These are phyloP conservation scores for Fonsecaea multimorphosa DNA, from an alignment of 2,329 filamentous ascomycete genomes.

Conservation along the genomic window DNA sequence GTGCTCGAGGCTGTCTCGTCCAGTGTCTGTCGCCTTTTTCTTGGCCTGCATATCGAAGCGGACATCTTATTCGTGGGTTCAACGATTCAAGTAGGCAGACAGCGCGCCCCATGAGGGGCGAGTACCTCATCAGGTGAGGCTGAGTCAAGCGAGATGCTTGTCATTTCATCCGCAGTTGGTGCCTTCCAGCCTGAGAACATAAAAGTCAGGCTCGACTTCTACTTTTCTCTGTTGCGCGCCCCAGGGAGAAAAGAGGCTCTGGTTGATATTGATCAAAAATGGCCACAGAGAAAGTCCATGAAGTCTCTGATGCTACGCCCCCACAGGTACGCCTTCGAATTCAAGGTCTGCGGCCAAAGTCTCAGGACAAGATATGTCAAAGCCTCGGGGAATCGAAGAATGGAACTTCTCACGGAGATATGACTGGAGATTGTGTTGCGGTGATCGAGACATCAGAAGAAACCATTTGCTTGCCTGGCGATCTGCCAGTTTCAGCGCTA, in stretches of 20 bases:
- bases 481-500: not conserved
- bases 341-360: not conserved
- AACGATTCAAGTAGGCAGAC: not conserved
- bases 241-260: not conserved
- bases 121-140: not conserved
- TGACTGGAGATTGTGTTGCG: not conserved
- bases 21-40: not conserved
- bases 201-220: not conserved
- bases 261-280: not conserved
- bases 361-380: too few species aligned
- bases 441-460: not conserved
- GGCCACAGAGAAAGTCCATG: not conserved
- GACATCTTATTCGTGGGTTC: not conserved
- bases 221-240: not conserved
- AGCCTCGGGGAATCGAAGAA: too few species aligned
- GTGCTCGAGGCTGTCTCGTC: not conserved
- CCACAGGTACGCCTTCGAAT: not conserved
- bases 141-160: not conserved
- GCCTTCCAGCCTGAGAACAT: not conserved
- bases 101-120: not conserved
- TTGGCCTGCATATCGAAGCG: not conserved
- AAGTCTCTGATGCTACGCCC: not conserved
- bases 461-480: not conserved
- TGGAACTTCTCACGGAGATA: too few species aligned
- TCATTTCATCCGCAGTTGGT: not conserved